These are phyloP conservation scores for Sporothrix phasma DNA, from an alignment of 2,329 filamentous ascomycete species.

Conservation along the genomic window DNA sequence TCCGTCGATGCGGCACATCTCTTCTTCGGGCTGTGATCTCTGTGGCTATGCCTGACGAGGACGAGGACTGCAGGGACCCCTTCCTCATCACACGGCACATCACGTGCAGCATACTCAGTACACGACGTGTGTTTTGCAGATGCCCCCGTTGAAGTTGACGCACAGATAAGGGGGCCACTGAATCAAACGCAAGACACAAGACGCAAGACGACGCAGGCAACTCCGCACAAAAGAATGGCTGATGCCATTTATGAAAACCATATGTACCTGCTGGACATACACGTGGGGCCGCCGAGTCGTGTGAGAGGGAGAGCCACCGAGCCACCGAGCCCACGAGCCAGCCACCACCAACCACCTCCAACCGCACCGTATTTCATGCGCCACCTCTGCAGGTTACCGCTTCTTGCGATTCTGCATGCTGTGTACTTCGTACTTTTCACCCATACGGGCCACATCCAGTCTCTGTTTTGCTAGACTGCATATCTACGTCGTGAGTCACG, in stretches of 20 bases:
- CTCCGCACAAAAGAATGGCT: too few species aligned
- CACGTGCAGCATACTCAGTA: too few species aligned
- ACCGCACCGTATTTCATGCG: background rate
- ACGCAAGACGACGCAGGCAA: background rate
- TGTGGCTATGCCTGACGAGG: background rate
- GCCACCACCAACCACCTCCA: background rate
- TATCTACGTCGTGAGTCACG: too few species aligned
- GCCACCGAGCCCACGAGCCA: background rate
- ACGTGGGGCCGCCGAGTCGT: constrained; percentile 3
- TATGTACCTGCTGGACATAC: background rate
- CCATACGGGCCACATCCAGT: too few species aligned
- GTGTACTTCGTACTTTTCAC: too few species aligned
- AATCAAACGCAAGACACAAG: too few species aligned
- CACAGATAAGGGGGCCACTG: too few species aligned
- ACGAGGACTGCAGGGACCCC: too few species aligned
- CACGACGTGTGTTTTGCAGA: background rate
- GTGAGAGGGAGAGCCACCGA: background rate
- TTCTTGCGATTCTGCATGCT: too few species aligned
- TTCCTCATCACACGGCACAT: background rate
- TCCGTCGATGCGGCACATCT: background rate
- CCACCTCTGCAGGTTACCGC: background rate
- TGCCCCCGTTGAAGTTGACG: background rate
- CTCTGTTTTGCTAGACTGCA: too few species aligned
- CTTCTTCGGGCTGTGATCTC: background rate
- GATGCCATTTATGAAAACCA: too few species aligned